These are phyloP conservation scores for Heimioporus sp. DNA, from an alignment of 768 basidiomycete genomes.

Conservation along the genomic window DNA sequence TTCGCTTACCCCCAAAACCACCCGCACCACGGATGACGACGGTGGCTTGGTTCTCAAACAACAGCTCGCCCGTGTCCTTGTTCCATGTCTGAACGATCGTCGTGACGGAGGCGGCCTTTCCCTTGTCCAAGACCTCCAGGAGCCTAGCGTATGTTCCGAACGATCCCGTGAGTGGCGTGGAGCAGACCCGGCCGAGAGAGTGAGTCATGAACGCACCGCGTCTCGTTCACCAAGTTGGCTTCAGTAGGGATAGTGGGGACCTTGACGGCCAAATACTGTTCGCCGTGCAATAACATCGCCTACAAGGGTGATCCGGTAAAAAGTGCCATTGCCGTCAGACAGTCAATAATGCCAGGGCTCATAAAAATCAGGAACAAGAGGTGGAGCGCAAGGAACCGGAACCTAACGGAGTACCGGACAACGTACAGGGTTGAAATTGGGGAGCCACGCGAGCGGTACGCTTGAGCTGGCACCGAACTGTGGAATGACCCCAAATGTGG, in stretches of 20 bases:
- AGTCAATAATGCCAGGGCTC: constrained; percentile 1
- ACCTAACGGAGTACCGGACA: neutral
- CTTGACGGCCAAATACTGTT: constrained; percentile 90
- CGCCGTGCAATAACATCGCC: constrained; percentile 97
- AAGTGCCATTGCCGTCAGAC: neutral
- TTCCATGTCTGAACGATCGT: constrained; percentile 77
- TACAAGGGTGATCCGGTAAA: constrained; percentile 26
- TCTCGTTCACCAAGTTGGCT: constrained; percentile 73
- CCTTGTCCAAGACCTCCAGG: constrained; percentile 83
- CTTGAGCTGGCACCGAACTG: constrained; percentile 75
- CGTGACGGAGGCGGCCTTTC: constrained; percentile 92
- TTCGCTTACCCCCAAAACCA: constrained; percentile 93
- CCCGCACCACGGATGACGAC: constrained; percentile 91
- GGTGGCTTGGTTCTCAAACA: constrained; percentile 93
- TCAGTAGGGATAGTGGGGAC: constrained; percentile 83
- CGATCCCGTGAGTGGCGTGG: constrained; percentile 5
- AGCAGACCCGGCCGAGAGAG: neutral
- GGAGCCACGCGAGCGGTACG: constrained; percentile 80
- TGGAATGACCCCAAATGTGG: constrained; percentile 95
- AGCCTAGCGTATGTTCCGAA: constrained; percentile 40
- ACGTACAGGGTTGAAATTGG: constrained; percentile 89
- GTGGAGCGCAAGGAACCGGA: neutral
- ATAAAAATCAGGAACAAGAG: neutral
- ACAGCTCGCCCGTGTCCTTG: constrained; percentile 67
- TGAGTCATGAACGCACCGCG: constrained; percentile 45